These are phyloP conservation scores for Taiozyma sp. DNA, from an alignment of 1,139 yeast genomes.

Conservation along the genomic window DNA sequence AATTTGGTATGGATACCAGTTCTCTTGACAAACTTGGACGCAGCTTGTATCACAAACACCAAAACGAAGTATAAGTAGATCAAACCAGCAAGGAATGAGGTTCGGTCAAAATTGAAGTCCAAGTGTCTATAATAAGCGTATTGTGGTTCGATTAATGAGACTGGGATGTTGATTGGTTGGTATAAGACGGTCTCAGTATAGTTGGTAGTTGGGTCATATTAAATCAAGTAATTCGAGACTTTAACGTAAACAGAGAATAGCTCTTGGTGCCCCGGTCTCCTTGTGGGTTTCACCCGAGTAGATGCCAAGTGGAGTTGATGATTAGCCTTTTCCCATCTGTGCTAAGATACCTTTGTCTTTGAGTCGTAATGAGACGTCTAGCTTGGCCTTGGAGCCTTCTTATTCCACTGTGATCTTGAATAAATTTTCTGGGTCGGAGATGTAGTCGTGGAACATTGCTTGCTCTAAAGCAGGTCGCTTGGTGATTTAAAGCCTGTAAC, in stretches of 20 bases:
- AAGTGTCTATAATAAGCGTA: neutral
- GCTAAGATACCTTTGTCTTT: too few relatives aligned
- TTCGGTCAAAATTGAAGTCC: conserved; percentile 8
- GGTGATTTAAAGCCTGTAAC: too few relatives aligned
- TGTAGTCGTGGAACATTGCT: too few relatives aligned
- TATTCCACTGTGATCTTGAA: too few relatives aligned
- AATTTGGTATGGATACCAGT: conserved; percentile 12
- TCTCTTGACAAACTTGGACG: conserved; percentile 6
- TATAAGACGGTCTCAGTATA: conserved; percentile 1
- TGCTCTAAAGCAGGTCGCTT: too few relatives aligned
- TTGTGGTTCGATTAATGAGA: neutral
- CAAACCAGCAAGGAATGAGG: conserved; percentile 8
- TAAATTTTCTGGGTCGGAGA: too few relatives aligned
- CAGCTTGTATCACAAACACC: conserved; percentile 7
- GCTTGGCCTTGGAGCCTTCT: too few relatives aligned
- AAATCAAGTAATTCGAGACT: conserved; percentile 11
- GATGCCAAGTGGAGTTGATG: too few relatives aligned
- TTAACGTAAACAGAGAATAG: conserved; percentile 9
- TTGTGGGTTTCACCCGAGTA: too few relatives aligned
- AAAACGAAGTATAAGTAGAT: conserved; percentile 8
- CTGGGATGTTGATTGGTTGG: conserved; percentile 2
- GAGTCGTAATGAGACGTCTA: too few relatives aligned
- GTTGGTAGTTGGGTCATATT: neutral
- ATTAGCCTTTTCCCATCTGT: too few relatives aligned
- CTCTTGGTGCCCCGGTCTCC: neutral